phyloP scores from a whole-genome alignment of 768 basidiomycete species.

The Hericium coralloides region DNA sequence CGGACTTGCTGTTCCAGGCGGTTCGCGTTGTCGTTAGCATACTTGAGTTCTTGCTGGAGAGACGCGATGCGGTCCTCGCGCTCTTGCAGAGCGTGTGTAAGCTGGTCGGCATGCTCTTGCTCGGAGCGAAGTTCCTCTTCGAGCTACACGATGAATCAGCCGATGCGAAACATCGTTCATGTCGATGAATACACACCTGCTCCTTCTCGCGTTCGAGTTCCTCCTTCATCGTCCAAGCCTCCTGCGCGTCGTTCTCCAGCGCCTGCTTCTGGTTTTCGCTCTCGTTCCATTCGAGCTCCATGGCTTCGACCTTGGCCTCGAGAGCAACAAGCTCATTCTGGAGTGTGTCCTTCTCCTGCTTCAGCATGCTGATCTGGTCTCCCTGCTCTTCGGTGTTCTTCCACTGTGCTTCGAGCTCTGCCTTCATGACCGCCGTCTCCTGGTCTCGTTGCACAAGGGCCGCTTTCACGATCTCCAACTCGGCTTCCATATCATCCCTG shows the following conservation, averaged over 20 bases:
- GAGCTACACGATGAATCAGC: slow-evolving; percentile 28
- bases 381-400: slow-evolving; percentile 45
- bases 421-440: slow-evolving; percentile 35
- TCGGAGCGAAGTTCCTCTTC: slow-evolving; percentile 44
- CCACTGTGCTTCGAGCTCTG: slow-evolving; percentile 69
- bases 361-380: slow-evolving; percentile 36
- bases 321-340: slow-evolving; percentile 20
- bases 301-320: slow-evolving; percentile 20
- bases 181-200: slow-evolving; percentile 1
- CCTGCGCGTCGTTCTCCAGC: slow-evolving; percentile 47
- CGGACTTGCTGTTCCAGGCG: slow-evolving; percentile 50
- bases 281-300: slow-evolving; percentile 51
- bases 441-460: slow-evolving; percentile 25
- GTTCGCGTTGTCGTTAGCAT: slow-evolving; percentile 39
- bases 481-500: slow-evolving; percentile 32
- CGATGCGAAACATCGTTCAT: neutral
- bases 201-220: slow-evolving; percentile 32
- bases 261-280: slow-evolving; percentile 46
- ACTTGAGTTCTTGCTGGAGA: slow-evolving; percentile 48
- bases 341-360: slow-evolving; percentile 21
- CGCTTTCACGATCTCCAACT: slow-evolving; percentile 27
- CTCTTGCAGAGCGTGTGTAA: slow-evolving; percentile 41
- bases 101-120: slow-evolving; percentile 39
- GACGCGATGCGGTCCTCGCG: slow-evolving; percentile 41
- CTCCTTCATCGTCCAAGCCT: slow-evolving; percentile 42